phyloP scores from a whole-genome alignment of 1,284 basidiomycete genomes.

The Cryptococcus amylolentus region DNA sequence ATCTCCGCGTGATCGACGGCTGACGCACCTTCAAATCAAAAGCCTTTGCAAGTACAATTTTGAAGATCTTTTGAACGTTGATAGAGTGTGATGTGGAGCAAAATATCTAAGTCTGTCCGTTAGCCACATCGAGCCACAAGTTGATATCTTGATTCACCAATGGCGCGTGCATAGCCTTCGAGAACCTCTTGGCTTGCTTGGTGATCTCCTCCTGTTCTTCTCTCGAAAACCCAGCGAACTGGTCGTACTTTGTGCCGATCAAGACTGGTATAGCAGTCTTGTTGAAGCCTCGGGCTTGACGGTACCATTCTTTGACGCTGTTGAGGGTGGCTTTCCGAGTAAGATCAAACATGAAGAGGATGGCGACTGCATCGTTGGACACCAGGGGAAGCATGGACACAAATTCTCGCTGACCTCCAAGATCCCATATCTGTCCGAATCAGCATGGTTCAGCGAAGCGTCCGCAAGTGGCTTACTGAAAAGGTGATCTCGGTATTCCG shows the following conservation, averaged over 20 bases:
- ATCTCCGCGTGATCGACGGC: background rate
- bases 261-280: conserved; percentile 96
- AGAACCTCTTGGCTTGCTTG: conserved; percentile 94
- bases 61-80: conserved; percentile 99
- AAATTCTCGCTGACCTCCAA: conserved; percentile 95
- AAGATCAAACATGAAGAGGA: conserved; percentile 99
- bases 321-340: conserved; percentile 95
- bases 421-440: conserved; percentile 75
- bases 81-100: conserved; percentile 96
- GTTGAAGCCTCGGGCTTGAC: conserved; percentile 96
- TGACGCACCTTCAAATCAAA: conserved; percentile 50
- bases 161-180: conserved; percentile 96
- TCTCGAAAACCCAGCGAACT: conserved; percentile 88
- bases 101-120: conserved; percentile 61
- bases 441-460: background rate
- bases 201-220: conserved; percentile 99
- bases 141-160: conserved; percentile 50
- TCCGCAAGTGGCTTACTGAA: conserved; percentile 52
- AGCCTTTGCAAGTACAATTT: conserved; percentile 54
- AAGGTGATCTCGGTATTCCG: conserved; percentile 97
- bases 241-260: conserved; percentile 97
- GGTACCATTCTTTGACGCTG: conserved; percentile 98
- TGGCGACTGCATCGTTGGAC: conserved; percentile 96
- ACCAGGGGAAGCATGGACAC: conserved; percentile 98
- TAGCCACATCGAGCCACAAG: background rate